Conservation (phyloP, 2,329 filamentous ascomycete genomes). For the Aspergillus luchuensis region DNA sequence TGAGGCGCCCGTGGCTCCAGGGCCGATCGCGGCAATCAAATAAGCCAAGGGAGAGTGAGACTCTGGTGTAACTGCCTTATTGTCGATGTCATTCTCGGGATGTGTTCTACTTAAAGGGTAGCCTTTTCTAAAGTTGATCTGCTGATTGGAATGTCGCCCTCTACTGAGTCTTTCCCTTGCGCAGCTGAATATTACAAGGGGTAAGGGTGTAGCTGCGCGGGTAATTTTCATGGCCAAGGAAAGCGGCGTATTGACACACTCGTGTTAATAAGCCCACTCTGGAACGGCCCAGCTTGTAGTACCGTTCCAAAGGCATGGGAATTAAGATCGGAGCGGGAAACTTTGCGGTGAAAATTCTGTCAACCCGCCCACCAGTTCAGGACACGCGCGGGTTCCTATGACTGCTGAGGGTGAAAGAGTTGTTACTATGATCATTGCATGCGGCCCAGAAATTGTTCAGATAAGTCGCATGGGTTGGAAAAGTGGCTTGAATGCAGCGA, state of each 20-base stretch:
- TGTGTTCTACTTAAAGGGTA: background rate
- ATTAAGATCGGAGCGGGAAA: background rate
- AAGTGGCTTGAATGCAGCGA: too few relatives aligned
- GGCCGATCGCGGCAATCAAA: conserved; percentile 4
- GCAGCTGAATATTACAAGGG: background rate
- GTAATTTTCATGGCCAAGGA: background rate
- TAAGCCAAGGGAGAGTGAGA: too few relatives aligned
- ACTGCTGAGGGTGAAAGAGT: too few relatives aligned
- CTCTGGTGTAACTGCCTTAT: background rate
- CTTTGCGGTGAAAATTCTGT: background rate
- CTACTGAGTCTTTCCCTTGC: too few relatives aligned
- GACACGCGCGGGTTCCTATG: background rate
- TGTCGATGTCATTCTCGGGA: background rate
- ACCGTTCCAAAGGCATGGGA: background rate
- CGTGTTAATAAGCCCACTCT: background rate
- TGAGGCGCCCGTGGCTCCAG: conserved; percentile 6
- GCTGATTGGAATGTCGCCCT: too few relatives aligned
- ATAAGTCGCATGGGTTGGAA: too few relatives aligned
- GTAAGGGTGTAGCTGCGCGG: background rate
- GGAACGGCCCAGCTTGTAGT: background rate
- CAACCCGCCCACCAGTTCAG: background rate
- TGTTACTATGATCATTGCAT: too few relatives aligned
- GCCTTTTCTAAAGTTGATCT: background rate
- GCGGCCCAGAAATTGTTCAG: too few relatives aligned
- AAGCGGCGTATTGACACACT: background rate